Base-by-base conservation (phyloP, 2,329 filamentous ascomycete genomes). In the Cladophialophora yegresii region DNA sequence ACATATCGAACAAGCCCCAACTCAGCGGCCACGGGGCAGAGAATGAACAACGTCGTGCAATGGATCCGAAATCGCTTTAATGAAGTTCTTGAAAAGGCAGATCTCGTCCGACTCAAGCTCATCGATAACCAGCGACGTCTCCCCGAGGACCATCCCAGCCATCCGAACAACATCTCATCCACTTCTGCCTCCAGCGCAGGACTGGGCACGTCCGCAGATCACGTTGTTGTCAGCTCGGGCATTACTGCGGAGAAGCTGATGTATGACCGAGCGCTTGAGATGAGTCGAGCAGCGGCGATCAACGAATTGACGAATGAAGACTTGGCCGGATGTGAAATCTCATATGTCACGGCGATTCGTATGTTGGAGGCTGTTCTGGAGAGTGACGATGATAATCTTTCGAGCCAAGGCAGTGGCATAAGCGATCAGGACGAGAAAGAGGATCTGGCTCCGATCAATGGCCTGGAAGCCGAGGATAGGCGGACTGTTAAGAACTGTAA, bases 301-400 rank as follows among this genome's bases (percentile, higher is more conserved):
- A 96, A 96, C 72, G 95, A 99, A 78, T 90, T 99, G 56, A 92
- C 95, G 1, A 92, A 93, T 63, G 91, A 95, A 67, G 93, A 98
- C 75, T 81, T 98, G 26, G 79, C 82, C 0, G 92, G 92, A 16
- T 98, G 93, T 74, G 93, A 98, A 74, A 87, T 96, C 28, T 93
- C 92, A 20, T 99, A 99, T 74, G 84, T 91, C 60, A 98, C 95
- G 0, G 93, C 95, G 0, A 92, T 98, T 69, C 87, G 91, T 68
- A 95, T 99, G 89, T 84, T 98, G 13, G 93, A 99, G 78, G 95
- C 93, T 16, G 91, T 99, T 2, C 79, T 99, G 63, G 95, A 99
- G 71, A 89, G 85, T 54, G 92, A 96, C 65, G 92, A 87, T 56
- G 80, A 65, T 74, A 77, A 10, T 69, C 69, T 72, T 16, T 72